phyloP scores from a whole-genome alignment of 768 basidiomycete species.

The Suillus variegatus region DNA sequence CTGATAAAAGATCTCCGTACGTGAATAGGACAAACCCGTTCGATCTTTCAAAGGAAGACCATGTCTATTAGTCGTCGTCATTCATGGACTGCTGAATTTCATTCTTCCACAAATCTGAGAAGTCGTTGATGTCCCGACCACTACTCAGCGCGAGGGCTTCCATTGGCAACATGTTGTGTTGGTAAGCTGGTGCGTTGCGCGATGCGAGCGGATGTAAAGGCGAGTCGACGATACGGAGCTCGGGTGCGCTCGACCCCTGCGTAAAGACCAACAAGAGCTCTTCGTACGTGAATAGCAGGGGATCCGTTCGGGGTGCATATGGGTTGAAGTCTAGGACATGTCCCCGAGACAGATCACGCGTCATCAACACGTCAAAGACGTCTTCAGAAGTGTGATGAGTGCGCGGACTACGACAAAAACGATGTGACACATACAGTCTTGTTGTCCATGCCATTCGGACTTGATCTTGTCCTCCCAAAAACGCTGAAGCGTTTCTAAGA shows the following conservation, averaged over 20 bases:
- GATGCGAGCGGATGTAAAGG: conserved; percentile 66
- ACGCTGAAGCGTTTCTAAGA: conserved; percentile 47
- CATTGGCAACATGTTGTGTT: conserved; percentile 90
- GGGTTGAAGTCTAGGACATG: conserved; percentile 93
- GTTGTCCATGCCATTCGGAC: conserved; percentile 52
- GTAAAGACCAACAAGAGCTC: conserved; percentile 56
- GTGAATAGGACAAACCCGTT: no score
- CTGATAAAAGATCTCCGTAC: no score
- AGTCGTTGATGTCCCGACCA: conserved; percentile 72
- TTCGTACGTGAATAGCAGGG: conserved; percentile 70
- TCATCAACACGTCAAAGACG: conserved; percentile 83
- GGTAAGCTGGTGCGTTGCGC: conserved; percentile 69
- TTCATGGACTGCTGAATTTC: conserved; percentile 42
- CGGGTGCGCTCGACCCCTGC: conserved; percentile 28
- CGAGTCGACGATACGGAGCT: conserved; percentile 72
- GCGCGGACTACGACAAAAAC: neutral
- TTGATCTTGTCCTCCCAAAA: conserved; percentile 43
- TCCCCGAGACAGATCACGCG: conserved; percentile 71
- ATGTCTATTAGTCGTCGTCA: conserved; percentile 9
- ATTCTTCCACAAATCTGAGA: conserved; percentile 65
- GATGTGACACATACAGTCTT: conserved; percentile 60
- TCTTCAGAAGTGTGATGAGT: conserved; percentile 45
- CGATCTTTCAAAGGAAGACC: conserved; percentile 19
- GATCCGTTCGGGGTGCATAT: conserved; percentile 80
- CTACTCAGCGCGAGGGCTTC: conserved; percentile 82